phyloP scores from a whole-genome alignment of 2,329 filamentous ascomycete species.

The Fusarium sp. region DNA sequence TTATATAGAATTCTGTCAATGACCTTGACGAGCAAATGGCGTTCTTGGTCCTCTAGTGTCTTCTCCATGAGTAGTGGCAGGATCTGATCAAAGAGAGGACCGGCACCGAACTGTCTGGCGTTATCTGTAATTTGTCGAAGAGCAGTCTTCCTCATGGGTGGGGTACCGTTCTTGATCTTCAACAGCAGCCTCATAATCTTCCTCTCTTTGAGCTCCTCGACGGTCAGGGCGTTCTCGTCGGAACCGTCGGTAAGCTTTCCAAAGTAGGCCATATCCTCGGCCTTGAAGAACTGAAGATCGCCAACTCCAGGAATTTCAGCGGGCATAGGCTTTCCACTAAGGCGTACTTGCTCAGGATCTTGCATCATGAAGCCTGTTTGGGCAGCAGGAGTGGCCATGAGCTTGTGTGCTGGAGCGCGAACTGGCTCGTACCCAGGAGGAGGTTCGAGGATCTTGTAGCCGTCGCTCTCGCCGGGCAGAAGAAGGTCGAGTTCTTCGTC shows the following conservation, averaged over 20 bases:
- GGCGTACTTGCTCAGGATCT: slow-evolving; percentile 85
- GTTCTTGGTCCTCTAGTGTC: slow-evolving; percentile 96
- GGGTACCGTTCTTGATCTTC: slow-evolving; percentile 99
- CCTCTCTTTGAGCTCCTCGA: slow-evolving; percentile 95
- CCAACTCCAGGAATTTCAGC: slow-evolving; percentile 97
- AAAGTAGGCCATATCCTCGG: slow-evolving; percentile 99
- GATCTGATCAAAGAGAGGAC: slow-evolving; percentile 96
- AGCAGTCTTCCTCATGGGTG: slow-evolving; percentile 98
- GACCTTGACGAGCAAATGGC: slow-evolving; percentile 97
- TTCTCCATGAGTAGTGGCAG: slow-evolving; percentile 98
- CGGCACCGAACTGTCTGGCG: slow-evolving; percentile 93
- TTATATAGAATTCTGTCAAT: slow-evolving; percentile 99
- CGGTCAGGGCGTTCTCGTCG: slow-evolving; percentile 90
- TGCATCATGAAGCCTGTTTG: slow-evolving; percentile 96
- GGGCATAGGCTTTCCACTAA: slow-evolving; percentile 89
- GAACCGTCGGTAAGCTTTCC: slow-evolving; percentile 95
- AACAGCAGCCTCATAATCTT: slow-evolving; percentile 98
- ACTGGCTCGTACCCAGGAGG: slow-evolving; percentile 93
- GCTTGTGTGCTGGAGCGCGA: slow-evolving; percentile 79
- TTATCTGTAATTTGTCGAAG: slow-evolving; percentile 98
- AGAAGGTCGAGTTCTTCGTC: slow-evolving; percentile 95
- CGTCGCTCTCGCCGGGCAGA: slow-evolving; percentile 87
- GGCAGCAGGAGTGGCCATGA: slow-evolving; percentile 79
- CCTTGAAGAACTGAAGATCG: slow-evolving; percentile 97
- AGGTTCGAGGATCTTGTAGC: slow-evolving; percentile 91